Percentiles rank a stretch among this genome's conserved stretches.
Conservation (phyloP, 345 rosid genomes). For the Gynandropsis gynandra region DNA sequence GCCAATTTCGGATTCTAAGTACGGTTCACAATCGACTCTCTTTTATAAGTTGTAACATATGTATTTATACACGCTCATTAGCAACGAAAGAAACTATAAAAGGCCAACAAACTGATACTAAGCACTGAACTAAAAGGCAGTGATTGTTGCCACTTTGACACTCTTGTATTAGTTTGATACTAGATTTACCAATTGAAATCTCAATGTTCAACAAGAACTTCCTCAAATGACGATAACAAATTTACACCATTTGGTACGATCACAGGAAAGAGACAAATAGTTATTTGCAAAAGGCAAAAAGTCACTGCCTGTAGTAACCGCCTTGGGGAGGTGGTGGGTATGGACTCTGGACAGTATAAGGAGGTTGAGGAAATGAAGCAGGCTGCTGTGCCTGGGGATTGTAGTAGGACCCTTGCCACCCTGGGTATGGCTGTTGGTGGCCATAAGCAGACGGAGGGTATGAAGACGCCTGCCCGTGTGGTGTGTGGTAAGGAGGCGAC, state of each 20-base stretch:
- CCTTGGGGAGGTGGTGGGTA: slow-evolving; percentile 70
- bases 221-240: slow-evolving; percentile 9
- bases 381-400: slow-evolving; percentile 67
- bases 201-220: slow-evolving; percentile 16
- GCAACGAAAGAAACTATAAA: no score
- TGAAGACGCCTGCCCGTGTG: slow-evolving; percentile 38
- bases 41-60: no score
- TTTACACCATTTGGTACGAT: slow-evolving; percentile 12
- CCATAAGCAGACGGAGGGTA: slow-evolving; percentile 52
- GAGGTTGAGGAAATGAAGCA: slow-evolving; percentile 62
- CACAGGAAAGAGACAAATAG: slow-evolving; percentile 17
- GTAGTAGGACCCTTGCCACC: slow-evolving; percentile 90
- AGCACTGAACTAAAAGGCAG: no score
- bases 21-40: no score
- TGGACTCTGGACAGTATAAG: slow-evolving; percentile 65
- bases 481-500: slow-evolving; percentile 47
- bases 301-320: slow-evolving; percentile 68
- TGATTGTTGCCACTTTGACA: no score
- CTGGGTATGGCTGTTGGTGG: slow-evolving; percentile 74
- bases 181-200: slow-evolving; percentile 4
- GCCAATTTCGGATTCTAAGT: no score
- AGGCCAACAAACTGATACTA: no score
- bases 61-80: no score
- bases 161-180: no score
- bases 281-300: slow-evolving; percentile 13